Conservation (phyloP, 768 basidiomycete species). For the Amyloporia xantha region DNA sequence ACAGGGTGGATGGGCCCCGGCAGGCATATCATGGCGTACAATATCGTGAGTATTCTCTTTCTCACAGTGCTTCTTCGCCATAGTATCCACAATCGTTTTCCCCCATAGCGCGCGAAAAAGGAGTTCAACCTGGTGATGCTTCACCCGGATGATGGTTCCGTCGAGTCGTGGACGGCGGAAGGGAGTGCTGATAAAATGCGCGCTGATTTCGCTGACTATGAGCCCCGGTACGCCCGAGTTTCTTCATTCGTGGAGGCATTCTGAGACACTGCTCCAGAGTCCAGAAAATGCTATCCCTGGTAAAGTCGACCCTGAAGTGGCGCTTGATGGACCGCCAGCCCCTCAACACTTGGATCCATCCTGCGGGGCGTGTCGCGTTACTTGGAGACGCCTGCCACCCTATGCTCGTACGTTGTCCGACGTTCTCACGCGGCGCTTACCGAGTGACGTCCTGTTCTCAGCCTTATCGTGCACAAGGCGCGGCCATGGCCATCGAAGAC, state of each 20-base stretch:
- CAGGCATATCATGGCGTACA: constrained; percentile 39
- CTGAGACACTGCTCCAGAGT: constrained; percentile 17
- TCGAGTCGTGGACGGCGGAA: constrained; percentile 36
- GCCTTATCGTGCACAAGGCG: constrained; percentile 39
- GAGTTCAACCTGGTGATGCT: constrained; percentile 32
- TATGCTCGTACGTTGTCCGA: constrained; percentile 30
- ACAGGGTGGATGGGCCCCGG: constrained; percentile 55
- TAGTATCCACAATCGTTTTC: background rate
- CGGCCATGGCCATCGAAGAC: constrained; percentile 45
- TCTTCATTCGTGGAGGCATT: background rate
- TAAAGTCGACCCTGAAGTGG: constrained; percentile 35
- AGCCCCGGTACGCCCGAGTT: constrained; percentile 27
- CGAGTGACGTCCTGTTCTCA: constrained; percentile 3
- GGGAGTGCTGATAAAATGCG: constrained; percentile 39
- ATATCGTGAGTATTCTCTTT: constrained; percentile 29
- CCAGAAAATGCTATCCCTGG: constrained; percentile 30
- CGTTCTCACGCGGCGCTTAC: background rate
- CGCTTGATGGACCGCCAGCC: constrained; percentile 36
- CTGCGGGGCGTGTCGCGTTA: constrained; percentile 26
- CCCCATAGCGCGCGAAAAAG: constrained; percentile 25
- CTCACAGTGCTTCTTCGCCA: background rate
- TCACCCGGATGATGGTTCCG: constrained; percentile 33
- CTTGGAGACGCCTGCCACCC: constrained; percentile 39
- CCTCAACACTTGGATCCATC: constrained; percentile 34
- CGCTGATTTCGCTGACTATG: constrained; percentile 34